Conservation (phyloP, 345 rosid species). For the Corymbia maculata region DNA sequence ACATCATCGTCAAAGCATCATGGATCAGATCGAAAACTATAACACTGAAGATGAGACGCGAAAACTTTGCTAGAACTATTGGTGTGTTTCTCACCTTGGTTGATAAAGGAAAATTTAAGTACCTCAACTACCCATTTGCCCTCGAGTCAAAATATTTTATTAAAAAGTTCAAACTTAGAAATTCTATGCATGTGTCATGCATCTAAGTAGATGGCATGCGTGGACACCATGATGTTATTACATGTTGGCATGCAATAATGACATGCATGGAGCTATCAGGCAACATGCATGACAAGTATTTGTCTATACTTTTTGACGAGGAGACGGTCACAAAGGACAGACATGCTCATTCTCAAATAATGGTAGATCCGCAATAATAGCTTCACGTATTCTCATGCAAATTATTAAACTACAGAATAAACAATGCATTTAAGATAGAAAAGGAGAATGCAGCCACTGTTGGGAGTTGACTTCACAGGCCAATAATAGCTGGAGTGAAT, state of each 20-base stretch:
- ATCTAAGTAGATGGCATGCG: background rate
- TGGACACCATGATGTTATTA: background rate
- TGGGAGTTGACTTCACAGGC: constrained; percentile 25
- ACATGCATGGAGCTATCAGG: background rate
- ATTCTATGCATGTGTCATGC: background rate
- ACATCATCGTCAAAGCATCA: background rate
- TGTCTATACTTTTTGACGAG: background rate
- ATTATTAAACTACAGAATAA: background rate
- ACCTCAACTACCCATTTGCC: background rate
- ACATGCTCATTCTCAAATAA: constrained; percentile 42
- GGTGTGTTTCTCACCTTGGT: background rate
- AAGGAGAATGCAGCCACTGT: constrained; percentile 7
- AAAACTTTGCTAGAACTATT: background rate
- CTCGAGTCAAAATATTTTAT: background rate
- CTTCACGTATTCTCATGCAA: constrained; percentile 34
- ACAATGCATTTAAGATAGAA: background rate
- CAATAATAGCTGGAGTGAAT: constrained; percentile 10
- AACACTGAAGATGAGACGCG: background rate
- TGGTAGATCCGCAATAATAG: constrained; percentile 30
- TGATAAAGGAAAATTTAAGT: background rate
- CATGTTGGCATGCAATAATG: background rate
- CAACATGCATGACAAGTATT: background rate
- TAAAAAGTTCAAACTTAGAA: background rate
- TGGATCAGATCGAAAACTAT: background rate
- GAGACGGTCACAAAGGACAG: constrained; percentile 18